Conservation (phyloP, 192 early-diverging fungal genomes). For the Funneliformis mosseae region DNA sequence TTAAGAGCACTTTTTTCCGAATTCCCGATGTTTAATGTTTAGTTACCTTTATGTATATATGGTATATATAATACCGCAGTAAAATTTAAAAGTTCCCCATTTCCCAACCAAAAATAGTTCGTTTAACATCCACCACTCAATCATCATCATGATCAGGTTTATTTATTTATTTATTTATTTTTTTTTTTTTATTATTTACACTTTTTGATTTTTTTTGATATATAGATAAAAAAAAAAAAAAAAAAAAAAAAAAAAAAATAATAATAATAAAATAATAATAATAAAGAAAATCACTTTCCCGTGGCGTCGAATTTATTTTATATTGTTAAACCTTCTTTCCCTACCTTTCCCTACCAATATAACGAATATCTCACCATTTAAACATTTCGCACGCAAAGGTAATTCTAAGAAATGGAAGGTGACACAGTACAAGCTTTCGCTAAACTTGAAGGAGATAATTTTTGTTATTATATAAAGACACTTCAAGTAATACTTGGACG, state of each 20-base stretch:
- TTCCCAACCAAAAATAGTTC: neutral
- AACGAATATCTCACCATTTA: too few species aligned
- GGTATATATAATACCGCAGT: too few species aligned
- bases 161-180: conserved; percentile 6
- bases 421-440: conserved; percentile 85
- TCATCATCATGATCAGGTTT: neutral
- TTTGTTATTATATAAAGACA: conserved; percentile 84
- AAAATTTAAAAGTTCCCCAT: neutral
- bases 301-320: too few species aligned
- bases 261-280: too few species aligned
- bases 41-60: too few species aligned
- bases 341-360: too few species aligned
- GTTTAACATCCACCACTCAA: neutral
- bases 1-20: too few species aligned
- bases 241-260: neutral
- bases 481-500: conserved; percentile 80
- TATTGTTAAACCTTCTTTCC: too few species aligned
- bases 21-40: too few species aligned
- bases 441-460: conserved; percentile 82
- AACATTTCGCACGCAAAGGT: conserved; percentile 17
- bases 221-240: neutral
- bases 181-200: neutral
- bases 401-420: conserved; percentile 33
- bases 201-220: neutral
- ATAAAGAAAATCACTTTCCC: too few species aligned